Evolutionary conservation across 495 filamentous ascomycete species (phyloP).

Genomic region (Penicillium subrubescens): DNA sequence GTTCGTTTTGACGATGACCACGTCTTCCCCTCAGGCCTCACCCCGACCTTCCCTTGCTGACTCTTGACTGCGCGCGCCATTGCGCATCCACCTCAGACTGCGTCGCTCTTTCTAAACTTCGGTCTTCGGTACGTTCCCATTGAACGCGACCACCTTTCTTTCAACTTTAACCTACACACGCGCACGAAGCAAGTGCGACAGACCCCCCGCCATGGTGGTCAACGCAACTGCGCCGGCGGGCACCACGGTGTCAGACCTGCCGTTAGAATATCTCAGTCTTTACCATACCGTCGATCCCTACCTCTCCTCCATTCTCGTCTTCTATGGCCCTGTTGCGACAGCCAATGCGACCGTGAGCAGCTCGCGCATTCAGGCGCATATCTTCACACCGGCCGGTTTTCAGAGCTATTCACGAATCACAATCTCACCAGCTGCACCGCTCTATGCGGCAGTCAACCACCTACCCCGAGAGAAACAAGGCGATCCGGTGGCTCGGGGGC

Average conservation of each 20-base stretch:
- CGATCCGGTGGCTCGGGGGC: conserved; percentile 82
- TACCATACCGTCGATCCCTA: conserved; percentile 80
- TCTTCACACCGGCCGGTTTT: conserved; percentile 86
- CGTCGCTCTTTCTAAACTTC: conserved; percentile 14
- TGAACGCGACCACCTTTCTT: background rate
- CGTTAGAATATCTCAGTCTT: conserved; percentile 74
- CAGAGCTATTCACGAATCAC: conserved; percentile 87
- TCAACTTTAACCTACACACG: background rate
- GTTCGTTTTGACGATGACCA: conserved; percentile 11
- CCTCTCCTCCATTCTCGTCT: conserved; percentile 76
- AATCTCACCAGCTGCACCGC: conserved; percentile 90
- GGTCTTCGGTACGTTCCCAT: background rate
- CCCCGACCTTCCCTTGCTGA: background rate
- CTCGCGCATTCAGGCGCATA: conserved; percentile 88
- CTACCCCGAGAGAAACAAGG: conserved; percentile 94
- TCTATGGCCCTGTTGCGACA: conserved; percentile 82
- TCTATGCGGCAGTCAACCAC: conserved; percentile 87
- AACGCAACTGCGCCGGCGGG: conserved; percentile 24
- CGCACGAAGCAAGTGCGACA: conserved; percentile 20
- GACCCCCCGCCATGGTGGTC: conserved; percentile 39
- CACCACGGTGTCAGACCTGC: conserved; percentile 52
- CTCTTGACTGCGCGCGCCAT: background rate
- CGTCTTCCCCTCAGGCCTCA: conserved; percentile 1
- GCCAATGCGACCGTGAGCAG: conserved; percentile 82
- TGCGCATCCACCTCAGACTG: conserved; percentile 12